Conservation (phyloP, 495 filamentous ascomycete species). For the Penicillium silybi region DNA sequence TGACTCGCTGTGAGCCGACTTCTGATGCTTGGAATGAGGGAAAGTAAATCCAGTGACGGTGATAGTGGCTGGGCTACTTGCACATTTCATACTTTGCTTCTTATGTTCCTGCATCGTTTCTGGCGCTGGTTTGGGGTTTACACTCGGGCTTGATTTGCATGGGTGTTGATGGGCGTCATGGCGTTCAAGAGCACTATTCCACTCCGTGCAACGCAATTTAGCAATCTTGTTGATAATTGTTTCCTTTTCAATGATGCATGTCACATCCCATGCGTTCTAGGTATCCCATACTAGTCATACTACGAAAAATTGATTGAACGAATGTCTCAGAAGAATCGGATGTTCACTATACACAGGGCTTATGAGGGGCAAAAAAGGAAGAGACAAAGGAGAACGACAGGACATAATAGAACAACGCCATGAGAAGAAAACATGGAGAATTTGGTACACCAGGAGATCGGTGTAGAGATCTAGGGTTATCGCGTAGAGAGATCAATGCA, state of each 20-base stretch:
- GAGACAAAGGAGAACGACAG: slow-evolving; percentile 25
- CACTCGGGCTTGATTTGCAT: neutral
- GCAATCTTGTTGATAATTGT: neutral
- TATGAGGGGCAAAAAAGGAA: slow-evolving; percentile 20
- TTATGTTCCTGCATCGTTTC: neutral
- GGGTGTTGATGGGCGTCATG: neutral
- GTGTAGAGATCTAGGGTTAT: slow-evolving; percentile 17
- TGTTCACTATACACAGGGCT: slow-evolving; percentile 34
- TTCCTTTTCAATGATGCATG: too few relatives aligned
- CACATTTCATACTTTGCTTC: neutral
- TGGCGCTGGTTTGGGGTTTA: neutral
- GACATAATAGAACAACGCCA: slow-evolving; percentile 35
- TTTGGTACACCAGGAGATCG: slow-evolving; percentile 26
- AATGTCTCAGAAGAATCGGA: slow-evolving; percentile 22
- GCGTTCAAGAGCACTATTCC: slow-evolving; percentile 32
- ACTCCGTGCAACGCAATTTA: neutral
- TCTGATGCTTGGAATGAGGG: too few relatives aligned
- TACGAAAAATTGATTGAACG: neutral
- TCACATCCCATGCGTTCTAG: too few relatives aligned
- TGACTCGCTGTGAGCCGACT: neutral
- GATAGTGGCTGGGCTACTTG: neutral
- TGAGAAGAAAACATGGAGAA: slow-evolving; percentile 29
- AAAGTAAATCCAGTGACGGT: neutral
- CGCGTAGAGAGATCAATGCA: slow-evolving; percentile 13
- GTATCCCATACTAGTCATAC: too few relatives aligned